These are phyloP conservation scores for Camellia lanceoleosa DNA, from an alignment of 148 eudicot species.

Conservation along the genomic window DNA sequence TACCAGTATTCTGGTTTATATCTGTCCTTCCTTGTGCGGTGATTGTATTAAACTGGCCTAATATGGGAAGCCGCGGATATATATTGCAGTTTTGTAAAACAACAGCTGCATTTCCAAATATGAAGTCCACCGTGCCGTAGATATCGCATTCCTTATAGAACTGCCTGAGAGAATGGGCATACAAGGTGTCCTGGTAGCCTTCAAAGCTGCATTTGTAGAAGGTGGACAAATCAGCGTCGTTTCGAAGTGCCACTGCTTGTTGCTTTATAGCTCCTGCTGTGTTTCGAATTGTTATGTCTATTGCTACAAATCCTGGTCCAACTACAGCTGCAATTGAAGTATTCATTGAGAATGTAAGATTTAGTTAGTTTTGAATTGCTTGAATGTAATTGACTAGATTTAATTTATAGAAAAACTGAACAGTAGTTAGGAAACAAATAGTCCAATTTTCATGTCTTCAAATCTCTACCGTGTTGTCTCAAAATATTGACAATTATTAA, in stretches of 20 bases:
- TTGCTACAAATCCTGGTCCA: conserved; percentile 24
- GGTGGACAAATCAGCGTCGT: conserved; percentile 8
- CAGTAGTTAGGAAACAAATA: no score
- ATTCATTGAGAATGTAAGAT: not conserved
- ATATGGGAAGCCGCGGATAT: conserved; percentile 15
- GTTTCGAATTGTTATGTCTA: conserved; percentile 30
- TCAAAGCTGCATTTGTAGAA: conserved; percentile 24
- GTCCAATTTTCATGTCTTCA: no score
- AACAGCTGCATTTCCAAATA: conserved; percentile 27
- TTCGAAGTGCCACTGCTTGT: conserved; percentile 34
- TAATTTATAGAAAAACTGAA: no score
- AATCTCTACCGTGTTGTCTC: no score
- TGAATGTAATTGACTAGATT: no score
- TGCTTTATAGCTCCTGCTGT: conserved; percentile 30
- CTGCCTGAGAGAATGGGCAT: conserved; percentile 25
- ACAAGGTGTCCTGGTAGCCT: conserved; percentile 40
- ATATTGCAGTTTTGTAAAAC: conserved; percentile 31
- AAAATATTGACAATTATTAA: no score
- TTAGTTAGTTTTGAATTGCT: no score
- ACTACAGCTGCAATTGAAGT: conserved; percentile 27
- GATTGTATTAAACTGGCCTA: conserved; percentile 16
- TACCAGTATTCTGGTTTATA: conserved; percentile 25
- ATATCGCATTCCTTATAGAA: conserved; percentile 33
- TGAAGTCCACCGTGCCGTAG: conserved; percentile 37
- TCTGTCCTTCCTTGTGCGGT: conserved; percentile 30